phyloP scores from a whole-genome alignment of 1,139 yeast genomes.

The Meyerozyma elateridarum region DNA sequence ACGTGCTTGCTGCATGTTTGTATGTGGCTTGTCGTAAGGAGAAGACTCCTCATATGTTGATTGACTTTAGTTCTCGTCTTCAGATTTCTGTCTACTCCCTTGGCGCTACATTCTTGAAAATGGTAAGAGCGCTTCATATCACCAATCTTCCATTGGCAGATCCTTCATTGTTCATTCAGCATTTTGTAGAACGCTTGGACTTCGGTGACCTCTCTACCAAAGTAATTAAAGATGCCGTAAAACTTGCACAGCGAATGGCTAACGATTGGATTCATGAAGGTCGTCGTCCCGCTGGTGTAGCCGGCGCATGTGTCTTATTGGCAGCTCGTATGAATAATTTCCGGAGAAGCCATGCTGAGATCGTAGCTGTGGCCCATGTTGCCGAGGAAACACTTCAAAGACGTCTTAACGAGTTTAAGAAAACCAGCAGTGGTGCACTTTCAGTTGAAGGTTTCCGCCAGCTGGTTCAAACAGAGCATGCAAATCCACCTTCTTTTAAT shows the following conservation, averaged over 20 bases:
- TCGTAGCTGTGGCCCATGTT: conserved; percentile 92
- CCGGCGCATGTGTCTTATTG: conserved; percentile 89
- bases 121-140: conserved; percentile 78
- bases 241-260: conserved; percentile 85
- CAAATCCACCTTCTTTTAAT: conserved; percentile 80
- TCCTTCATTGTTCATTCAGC: conserved; percentile 89
- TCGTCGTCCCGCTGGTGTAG: conserved; percentile 95
- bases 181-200: conserved; percentile 83
- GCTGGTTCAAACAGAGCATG: conserved; percentile 36
- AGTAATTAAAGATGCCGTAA: conserved; percentile 82
- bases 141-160: conserved; percentile 81
- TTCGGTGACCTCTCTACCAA: conserved; percentile 67
- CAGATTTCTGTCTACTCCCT: conserved; percentile 90
- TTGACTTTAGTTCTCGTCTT: conserved; percentile 85
- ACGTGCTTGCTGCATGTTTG: conserved; percentile 90
- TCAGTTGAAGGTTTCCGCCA: conserved; percentile 71
- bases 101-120: conserved; percentile 90
- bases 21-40: conserved; percentile 92
- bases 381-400: conserved; percentile 92
- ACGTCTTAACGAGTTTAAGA: conserved; percentile 80
- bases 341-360: conserved; percentile 86
- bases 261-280: conserved; percentile 96
- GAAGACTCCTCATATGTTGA: conserved; percentile 88
- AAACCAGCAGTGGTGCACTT: conserved; percentile 68
- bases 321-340: conserved; percentile 97